Conservation (phyloP, 2,329 filamentous ascomycete genomes). For the Ampelomyces quisqualis region DNA sequence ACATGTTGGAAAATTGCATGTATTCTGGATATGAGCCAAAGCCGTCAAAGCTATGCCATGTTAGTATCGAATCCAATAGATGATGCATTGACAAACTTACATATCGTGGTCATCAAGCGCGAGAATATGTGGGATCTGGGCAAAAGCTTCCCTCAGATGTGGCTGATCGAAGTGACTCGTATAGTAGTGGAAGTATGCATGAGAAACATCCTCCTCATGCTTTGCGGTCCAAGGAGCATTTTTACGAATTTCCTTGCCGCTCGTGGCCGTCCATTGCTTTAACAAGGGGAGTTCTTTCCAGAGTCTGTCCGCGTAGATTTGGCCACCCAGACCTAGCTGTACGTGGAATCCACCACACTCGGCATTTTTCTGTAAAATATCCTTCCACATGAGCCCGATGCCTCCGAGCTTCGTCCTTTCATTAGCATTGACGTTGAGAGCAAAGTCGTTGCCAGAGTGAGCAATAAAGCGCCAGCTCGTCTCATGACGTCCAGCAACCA, state of each 20-base stretch:
- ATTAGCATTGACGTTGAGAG: conserved; percentile 79
- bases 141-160: conserved; percentile 90
- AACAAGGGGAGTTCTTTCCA: conserved; percentile 95
- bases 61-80: conserved; percentile 8
- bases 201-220: conserved; percentile 91
- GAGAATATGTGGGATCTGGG: conserved; percentile 91
- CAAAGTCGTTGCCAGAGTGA: conserved; percentile 95
- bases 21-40: conserved; percentile 97
- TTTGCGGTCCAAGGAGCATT: conserved; percentile 89
- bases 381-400: conserved; percentile 97
- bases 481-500: conserved; percentile 87
- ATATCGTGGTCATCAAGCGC: conserved; percentile 98
- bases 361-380: conserved; percentile 94
- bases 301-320: conserved; percentile 91
- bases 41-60: conserved; percentile 74
- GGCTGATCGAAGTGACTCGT: conserved; percentile 98
- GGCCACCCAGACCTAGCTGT: conserved; percentile 86
- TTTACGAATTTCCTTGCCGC: conserved; percentile 89
- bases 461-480: conserved; percentile 94
- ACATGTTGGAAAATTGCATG: conserved; percentile 96
- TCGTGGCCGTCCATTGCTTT: conserved; percentile 92
- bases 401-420: conserved; percentile 85
- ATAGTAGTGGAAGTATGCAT: conserved; percentile 99
- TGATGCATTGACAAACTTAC: conserved; percentile 59
- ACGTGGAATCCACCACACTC: conserved; percentile 96